These are phyloP conservation scores for Prunus campanulata DNA, from an alignment of 306 rosid species.

Conservation along the genomic window DNA sequence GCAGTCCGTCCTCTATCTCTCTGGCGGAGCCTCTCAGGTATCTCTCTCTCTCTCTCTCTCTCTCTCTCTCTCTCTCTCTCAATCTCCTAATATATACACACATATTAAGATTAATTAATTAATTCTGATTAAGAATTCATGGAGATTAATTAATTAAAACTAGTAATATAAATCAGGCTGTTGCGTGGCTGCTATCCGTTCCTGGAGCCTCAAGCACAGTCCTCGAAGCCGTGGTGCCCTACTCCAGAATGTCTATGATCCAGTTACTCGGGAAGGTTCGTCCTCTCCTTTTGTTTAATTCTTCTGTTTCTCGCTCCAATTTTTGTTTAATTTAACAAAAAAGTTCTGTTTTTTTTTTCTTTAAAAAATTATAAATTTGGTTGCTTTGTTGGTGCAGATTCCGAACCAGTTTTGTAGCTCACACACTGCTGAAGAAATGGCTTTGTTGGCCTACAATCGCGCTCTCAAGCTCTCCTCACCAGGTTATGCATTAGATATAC, in stretches of 20 bases:
- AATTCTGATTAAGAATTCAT: neutral
- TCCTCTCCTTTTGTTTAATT: neutral
- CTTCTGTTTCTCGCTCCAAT: too few relatives aligned
- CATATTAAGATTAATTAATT: neutral
- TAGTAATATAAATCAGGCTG: conserved; percentile 29
- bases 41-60: conserved; percentile 18
- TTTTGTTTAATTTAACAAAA: neutral
- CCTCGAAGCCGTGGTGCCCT: conserved; percentile 80
- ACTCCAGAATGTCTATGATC: conserved; percentile 61
- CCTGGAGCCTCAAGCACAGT: conserved; percentile 88
- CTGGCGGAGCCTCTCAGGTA: conserved; percentile 90
- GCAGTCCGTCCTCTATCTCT: conserved; percentile 65
- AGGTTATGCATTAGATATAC: conserved; percentile 35
- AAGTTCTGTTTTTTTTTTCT: neutral
- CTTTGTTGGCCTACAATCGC: conserved; percentile 86
- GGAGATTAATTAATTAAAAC: neutral
- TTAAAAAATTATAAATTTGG: neutral
- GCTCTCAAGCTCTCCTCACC: conserved; percentile 84
- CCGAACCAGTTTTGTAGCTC: conserved; percentile 66
- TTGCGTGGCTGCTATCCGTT: conserved; percentile 66
- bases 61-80: conserved; percentile 19
- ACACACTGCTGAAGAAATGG: conserved; percentile 75
- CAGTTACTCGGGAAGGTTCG: conserved; percentile 79
- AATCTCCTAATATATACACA: neutral
- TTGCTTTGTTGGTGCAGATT: conserved; percentile 40